These are phyloP conservation scores for Debaryomycetaceae sp. DNA, from an alignment of 1,139 yeast genomes.

Conservation along the genomic window DNA sequence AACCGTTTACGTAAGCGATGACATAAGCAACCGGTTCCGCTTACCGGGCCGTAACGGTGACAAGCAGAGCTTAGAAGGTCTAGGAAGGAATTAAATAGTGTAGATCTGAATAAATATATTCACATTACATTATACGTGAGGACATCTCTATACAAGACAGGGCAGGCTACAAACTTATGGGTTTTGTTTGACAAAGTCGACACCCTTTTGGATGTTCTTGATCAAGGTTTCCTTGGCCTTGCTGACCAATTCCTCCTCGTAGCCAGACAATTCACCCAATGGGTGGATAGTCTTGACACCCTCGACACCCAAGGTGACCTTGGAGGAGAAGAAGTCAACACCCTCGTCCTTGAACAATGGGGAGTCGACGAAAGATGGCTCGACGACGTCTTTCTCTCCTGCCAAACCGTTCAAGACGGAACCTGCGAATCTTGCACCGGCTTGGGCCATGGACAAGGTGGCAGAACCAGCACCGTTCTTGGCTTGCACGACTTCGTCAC, in stretches of 20 bases:
- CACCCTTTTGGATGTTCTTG: constrained; percentile 59
- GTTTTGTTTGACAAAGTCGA: constrained; percentile 51
- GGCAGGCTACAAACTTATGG: constrained; percentile 25
- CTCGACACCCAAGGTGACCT: constrained; percentile 54
- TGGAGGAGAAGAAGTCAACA: constrained; percentile 61
- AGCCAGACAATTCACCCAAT: constrained; percentile 50
- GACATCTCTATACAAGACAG: constrained; percentile 1
- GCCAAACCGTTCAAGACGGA: constrained; percentile 56
- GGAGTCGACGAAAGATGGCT: constrained; percentile 51
- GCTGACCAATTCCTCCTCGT: constrained; percentile 57
- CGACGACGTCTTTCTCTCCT: constrained; percentile 48
- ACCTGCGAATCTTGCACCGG: constrained; percentile 78
- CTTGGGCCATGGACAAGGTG: constrained; percentile 95
- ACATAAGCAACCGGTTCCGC: not conserved
- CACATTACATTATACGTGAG: constrained; percentile 1
- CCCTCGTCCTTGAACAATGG: constrained; percentile 49
- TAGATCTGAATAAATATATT: not conserved
- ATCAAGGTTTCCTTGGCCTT: constrained; percentile 56
- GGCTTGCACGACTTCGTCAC: constrained; percentile 95
- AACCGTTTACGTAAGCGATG: not conserved
- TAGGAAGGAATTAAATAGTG: too few species aligned
- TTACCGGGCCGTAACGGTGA: too few species aligned
- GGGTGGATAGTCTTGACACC: constrained; percentile 60
- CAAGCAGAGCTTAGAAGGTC: too few species aligned
- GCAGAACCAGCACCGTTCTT: constrained; percentile 95